Percentiles rank a stretch among this genome's conserved stretches.
These are phyloP conservation scores for Collybia sp. DNA, from an alignment of 768 basidiomycete species.

Conservation along the genomic window DNA sequence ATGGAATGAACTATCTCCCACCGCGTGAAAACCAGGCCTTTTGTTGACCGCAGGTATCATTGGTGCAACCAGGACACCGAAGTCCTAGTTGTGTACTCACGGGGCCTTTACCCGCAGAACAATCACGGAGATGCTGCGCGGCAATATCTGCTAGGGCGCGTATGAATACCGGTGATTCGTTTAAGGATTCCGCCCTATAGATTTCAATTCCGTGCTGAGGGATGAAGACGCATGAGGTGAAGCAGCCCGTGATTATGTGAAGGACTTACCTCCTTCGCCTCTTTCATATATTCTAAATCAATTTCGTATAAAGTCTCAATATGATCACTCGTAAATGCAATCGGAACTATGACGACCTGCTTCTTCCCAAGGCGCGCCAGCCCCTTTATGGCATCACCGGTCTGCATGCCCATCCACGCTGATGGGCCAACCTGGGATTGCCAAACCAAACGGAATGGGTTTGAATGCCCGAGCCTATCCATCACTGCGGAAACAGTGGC, in stretches of 20 bases:
- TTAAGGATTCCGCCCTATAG: slow-evolving; percentile 84
- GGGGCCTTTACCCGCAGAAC: slow-evolving; percentile 52
- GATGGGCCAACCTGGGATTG: slow-evolving; percentile 96
- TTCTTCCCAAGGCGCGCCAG: slow-evolving; percentile 73
- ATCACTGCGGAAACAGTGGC: slow-evolving; percentile 93
- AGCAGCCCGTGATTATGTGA: slow-evolving; percentile 11
- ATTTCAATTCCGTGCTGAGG: slow-evolving; percentile 86
- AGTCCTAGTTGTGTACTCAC: slow-evolving; percentile 78
- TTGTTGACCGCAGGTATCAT: slow-evolving; percentile 79
- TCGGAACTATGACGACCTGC: slow-evolving; percentile 81
- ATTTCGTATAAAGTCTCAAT: slow-evolving; percentile 98
- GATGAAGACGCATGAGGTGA: slow-evolving; percentile 9
- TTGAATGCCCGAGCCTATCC: slow-evolving; percentile 72
- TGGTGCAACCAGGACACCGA: slow-evolving; percentile 92
- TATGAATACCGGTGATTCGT: slow-evolving; percentile 94
- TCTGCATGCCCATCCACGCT: slow-evolving; percentile 99
- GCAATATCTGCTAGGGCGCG: slow-evolving; percentile 92
- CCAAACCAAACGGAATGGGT: slow-evolving; percentile 94
- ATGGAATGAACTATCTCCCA: slow-evolving; percentile 36
- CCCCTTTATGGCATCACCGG: slow-evolving; percentile 85
- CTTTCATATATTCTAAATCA: slow-evolving; percentile 89
- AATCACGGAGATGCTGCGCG: slow-evolving; percentile 69
- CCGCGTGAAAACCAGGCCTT: slow-evolving; percentile 89
- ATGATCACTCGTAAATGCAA: slow-evolving; percentile 98
- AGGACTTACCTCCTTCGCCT: slow-evolving; percentile 74